Percentiles rank a stretch among this genome's conserved stretches.
Evolutionary conservation across 805 yeast species (phyloP).

Genomic region (Sungouiozyma intestinalis): DNA sequence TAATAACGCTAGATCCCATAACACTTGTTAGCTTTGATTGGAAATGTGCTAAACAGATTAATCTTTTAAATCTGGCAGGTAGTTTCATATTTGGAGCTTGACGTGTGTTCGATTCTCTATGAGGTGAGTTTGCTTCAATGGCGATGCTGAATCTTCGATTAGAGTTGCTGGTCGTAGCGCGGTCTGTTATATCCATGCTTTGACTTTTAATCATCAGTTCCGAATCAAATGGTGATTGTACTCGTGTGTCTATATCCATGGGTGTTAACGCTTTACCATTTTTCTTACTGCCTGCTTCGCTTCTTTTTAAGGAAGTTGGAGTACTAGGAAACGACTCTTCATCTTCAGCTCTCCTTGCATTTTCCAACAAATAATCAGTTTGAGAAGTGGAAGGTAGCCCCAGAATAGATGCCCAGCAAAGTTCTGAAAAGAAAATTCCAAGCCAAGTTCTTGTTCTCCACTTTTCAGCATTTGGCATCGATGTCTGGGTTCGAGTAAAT

Average conservation of each 20-base stretch:
- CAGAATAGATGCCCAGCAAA: constrained; percentile 78
- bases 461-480: constrained; percentile 79
- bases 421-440: constrained; percentile 78
- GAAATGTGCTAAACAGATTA: constrained; percentile 66
- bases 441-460: constrained; percentile 95
- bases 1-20: constrained; percentile 76
- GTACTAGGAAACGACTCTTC: constrained; percentile 15
- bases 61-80: constrained; percentile 61
- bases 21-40: constrained; percentile 75
- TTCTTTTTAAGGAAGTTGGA: constrained; percentile 11
- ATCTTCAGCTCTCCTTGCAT: constrained; percentile 53
- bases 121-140: not conserved
- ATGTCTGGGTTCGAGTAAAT: constrained; percentile 80
- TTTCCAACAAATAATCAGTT: constrained; percentile 72
- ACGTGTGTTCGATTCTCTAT: not conserved
- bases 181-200: not conserved
- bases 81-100: constrained; percentile 22
- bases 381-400: constrained; percentile 84
- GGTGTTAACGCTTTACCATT: not conserved
- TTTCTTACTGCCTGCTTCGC: not conserved
- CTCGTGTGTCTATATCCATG: not conserved
- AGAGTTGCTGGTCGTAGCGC: not conserved
- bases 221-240: not conserved
- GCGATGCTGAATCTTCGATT: not conserved
- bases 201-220: not conserved